Evolutionary conservation across 2,329 filamentous ascomycete genomes (phyloP), one percentile per base, ranked within the genome.

Genomic region (Clonostachys chloroleuca): DNA sequence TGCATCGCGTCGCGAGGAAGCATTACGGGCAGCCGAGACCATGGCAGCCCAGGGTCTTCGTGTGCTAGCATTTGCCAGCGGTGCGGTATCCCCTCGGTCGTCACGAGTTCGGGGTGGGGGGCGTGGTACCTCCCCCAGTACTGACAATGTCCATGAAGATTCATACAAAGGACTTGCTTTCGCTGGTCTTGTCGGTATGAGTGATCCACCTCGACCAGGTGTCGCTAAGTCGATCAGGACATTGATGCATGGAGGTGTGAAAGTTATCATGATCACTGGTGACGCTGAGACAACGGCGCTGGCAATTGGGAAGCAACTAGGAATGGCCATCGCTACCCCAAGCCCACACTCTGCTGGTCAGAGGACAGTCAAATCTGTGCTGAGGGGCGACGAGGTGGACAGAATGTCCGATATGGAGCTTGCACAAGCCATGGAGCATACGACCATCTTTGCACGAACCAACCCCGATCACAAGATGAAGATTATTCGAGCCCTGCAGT

Each of bases 401-500:
- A 78, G 77, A 43, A 95, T 99, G 91, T 88, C 81, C 40, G 89
- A 94, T 45, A 78, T 84, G 45, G 90, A 95, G 52, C 80, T 99
- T 18, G 83, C 89, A 5, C 82, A 88, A 51, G 89, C 90, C 9
- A 94, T 99, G 65, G 81, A 87, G 49, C 86, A 88, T 47, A 95
- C 92, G 1, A 94, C 89, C 1, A 94, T 99, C 48, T 99, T 99
- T 63, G 95, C 94, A 16, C 86, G 95, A 46, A 97, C 94, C 3
- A 96, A 90, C 53, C 94, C 94, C 0, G 94, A 99, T 52, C 94
- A 99, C 72, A 99, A 99, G 70, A 82, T 99, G 74, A 97, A 96
- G 68, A 99, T 99, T 59, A 87, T 99, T 51, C 79, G 82, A 47
- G 94, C 94, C 1, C 80, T 99, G 24, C 94, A 99, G 67, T 83